Evolutionary conservation across 805 yeast genomes (phyloP).

Genomic region (Jamesozyma hellenica): DNA sequence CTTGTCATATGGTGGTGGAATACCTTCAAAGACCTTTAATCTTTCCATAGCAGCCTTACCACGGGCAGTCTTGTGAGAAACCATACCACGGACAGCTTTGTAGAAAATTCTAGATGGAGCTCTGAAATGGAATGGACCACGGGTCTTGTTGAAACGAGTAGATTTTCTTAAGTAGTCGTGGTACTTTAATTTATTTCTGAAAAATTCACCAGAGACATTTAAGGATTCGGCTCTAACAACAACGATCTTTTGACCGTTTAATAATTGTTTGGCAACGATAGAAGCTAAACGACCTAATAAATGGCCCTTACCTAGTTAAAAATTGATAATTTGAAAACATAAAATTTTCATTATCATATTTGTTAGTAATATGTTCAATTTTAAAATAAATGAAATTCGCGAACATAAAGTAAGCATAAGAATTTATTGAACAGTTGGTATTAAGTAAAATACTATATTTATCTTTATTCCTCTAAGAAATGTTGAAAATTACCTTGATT

Average conservation of each 20-base stretch:
- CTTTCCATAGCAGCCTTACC: constrained; percentile 99
- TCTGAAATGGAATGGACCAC: constrained; percentile 99
- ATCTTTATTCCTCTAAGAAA: too few relatives aligned
- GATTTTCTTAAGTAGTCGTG: constrained; percentile 99
- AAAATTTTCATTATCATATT: not conserved
- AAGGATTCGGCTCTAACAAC: constrained; percentile 95
- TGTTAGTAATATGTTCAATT: constrained; percentile 9
- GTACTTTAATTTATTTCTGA: constrained; percentile 99
- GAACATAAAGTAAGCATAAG: too few relatives aligned
- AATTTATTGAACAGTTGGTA: too few relatives aligned
- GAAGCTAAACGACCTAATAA: constrained; percentile 99
- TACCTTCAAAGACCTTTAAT: constrained; percentile 98
- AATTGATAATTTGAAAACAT: constrained; percentile 1
- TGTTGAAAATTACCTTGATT: too few relatives aligned
- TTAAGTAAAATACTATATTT: too few relatives aligned
- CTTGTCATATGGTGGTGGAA: constrained; percentile 99
- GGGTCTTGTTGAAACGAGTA: constrained; percentile 95
- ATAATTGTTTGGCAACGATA: constrained; percentile 94
- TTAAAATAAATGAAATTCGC: too few relatives aligned
- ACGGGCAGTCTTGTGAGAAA: constrained; percentile 99
- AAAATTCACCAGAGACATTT: constrained; percentile 99
- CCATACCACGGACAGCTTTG: constrained; percentile 99
- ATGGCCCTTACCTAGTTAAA: constrained; percentile 79
- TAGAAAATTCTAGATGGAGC: constrained; percentile 99
- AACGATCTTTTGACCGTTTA: constrained; percentile 96